Base-by-base conservation (phyloP, 352 stramenopile genomes). In the Nothophytophthora sp. region DNA sequence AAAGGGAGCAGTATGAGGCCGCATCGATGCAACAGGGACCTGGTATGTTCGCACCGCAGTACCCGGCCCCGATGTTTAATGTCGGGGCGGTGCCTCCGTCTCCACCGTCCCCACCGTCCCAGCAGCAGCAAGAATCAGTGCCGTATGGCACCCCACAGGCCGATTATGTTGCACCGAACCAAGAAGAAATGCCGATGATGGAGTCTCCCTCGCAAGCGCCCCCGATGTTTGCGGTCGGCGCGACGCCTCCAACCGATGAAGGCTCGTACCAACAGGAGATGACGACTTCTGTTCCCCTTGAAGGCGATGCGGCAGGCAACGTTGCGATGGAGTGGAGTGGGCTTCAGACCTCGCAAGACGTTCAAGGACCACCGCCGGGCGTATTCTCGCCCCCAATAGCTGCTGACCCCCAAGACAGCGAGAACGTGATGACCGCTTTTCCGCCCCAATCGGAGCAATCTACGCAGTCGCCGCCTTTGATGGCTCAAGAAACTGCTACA, bases 31-130 rank as follows among this genome's bases (percentile, higher is more conserved):
- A 46, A 27, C 43, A 52, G 13, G 50, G 30, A 13, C 10, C 9
- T 8, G 25, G 20, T 19, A 27, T 47, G 13, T 50, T 53, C 37
- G 6, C 46, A 38, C 38, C 40, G 15, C 51, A 72, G 19, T 53
- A 60, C n/a, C 25, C 35, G 43, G 47, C 40, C 16, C 39, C 56
- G 32, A 19, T 49, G 29, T 67, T 63, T 23, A 58, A 55, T 50
- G 50, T 63, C n/a, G 58, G 47, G 2, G 15, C 44, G 28, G 52
- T 50, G 41, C 34, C 58, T 20, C 55, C 57, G n/a, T 41, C 53
- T 33, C 16, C 36, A 8, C 37, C 19, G 16, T 51, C 50, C 34
- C 36, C 40, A 5, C 37, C 19, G 16, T 51, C 50, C 34, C 36
- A 42, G 5, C 46, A 61, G 16, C 42, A 68, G 24, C 41, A 57